Percentiles rank a stretch among this genome's conserved stretches.
Evolutionary conservation across 169 alveolate species (phyloP).

Genomic region (Ophryocystis elektroscirrha): DNA sequence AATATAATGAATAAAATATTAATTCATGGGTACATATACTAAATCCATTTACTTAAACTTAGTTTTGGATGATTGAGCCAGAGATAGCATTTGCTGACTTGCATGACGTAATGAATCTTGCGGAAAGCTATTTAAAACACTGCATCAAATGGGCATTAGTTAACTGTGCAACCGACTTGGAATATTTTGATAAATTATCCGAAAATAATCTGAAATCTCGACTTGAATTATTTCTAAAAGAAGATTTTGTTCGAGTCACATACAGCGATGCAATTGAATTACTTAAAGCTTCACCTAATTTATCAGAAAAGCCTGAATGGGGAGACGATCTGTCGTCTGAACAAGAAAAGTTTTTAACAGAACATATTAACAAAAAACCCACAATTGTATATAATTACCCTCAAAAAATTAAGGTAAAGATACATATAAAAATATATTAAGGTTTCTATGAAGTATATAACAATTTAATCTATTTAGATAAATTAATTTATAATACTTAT

Average conservation of each 20-base stretch:
- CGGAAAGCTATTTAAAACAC: slow-evolving; percentile 82
- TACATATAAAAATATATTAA: neutral
- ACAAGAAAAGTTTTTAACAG: slow-evolving; percentile 80
- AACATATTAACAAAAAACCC: slow-evolving; percentile 78
- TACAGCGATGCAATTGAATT: slow-evolving; percentile 85
- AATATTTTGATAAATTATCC: slow-evolving; percentile 42
- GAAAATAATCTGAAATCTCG: neutral
- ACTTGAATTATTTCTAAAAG: slow-evolving; percentile 39
- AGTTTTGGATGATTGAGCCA: slow-evolving; percentile 99
- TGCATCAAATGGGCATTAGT: slow-evolving; percentile 52
- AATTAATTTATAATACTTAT: neutral
- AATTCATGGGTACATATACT: too few relatives aligned
- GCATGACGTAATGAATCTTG: slow-evolving; percentile 73
- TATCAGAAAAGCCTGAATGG: slow-evolving; percentile 48
- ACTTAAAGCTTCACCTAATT: slow-evolving; percentile 36
- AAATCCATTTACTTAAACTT: slow-evolving; percentile 86
- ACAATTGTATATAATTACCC: slow-evolving; percentile 92
- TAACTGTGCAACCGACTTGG: slow-evolving; percentile 68
- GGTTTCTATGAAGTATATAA: neutral
- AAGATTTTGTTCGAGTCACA: slow-evolving; percentile 72
- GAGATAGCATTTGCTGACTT: slow-evolving; percentile 54
- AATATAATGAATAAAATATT: too few relatives aligned
- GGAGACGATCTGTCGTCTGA: slow-evolving; percentile 90
- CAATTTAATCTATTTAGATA: too few relatives aligned
- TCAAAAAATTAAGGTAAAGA: slow-evolving; percentile 65